phyloP scores from a whole-genome alignment of 768 basidiomycete species.

The Scleroderma bovista region DNA sequence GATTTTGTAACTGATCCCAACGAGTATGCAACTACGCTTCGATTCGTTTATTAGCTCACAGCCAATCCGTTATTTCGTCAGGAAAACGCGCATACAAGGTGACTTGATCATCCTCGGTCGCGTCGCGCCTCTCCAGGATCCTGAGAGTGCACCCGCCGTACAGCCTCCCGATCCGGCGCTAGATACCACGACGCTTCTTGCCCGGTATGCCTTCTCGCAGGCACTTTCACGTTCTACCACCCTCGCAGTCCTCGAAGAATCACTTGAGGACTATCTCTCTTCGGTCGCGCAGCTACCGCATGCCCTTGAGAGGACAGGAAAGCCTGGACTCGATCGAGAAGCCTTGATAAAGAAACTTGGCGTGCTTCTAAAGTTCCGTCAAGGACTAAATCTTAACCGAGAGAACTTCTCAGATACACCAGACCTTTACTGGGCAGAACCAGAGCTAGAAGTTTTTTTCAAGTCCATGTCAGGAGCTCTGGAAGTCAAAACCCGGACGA shows the following conservation, averaged over 20 bases:
- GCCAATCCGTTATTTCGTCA: slow-evolving; percentile 23
- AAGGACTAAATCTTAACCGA: slow-evolving; percentile 84
- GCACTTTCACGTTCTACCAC: slow-evolving; percentile 87
- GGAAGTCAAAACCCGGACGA: slow-evolving; percentile 78
- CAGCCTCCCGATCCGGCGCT: slow-evolving; percentile 49
- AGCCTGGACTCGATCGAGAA: slow-evolving; percentile 73
- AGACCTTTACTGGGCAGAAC: slow-evolving; percentile 94
- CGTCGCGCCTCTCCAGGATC: slow-evolving; percentile 51
- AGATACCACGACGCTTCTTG: slow-evolving; percentile 69
- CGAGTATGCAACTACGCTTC: slow-evolving; percentile 49
- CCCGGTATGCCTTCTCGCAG: slow-evolving; percentile 88
- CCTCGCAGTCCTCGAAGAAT: slow-evolving; percentile 80
- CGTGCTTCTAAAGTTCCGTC: slow-evolving; percentile 85
- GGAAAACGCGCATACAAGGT: slow-evolving; percentile 83
- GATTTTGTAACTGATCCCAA: slow-evolving; percentile 90
- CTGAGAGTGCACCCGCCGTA: slow-evolving; percentile 38
- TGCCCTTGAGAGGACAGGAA: slow-evolving; percentile 70
- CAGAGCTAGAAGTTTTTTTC: slow-evolving; percentile 85
- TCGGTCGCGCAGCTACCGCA: slow-evolving; percentile 79
- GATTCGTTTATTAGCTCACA: slow-evolving; percentile 1
- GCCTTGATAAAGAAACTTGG: slow-evolving; percentile 92
- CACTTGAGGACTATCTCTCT: slow-evolving; percentile 76
- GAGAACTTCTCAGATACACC: slow-evolving; percentile 87
- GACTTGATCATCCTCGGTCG: slow-evolving; percentile 88
- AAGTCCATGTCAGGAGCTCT: slow-evolving; percentile 79